Percentiles rank a stretch among this genome's conserved stretches.
phyloP scores from a whole-genome alignment of 2,329 filamentous ascomycete genomes.

The Colletotrichum siamense region DNA sequence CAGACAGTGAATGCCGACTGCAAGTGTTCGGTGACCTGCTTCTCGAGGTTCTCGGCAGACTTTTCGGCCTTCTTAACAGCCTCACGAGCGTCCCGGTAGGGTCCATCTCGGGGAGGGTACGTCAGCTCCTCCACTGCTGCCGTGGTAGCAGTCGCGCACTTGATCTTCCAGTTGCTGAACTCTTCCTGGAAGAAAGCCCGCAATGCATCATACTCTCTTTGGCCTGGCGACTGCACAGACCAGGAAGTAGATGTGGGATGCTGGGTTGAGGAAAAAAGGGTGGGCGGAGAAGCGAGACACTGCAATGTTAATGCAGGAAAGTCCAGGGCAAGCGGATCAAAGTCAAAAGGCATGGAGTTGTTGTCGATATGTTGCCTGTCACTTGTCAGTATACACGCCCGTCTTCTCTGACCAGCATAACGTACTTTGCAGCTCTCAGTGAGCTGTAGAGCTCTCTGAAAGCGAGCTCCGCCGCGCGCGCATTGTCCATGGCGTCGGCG shows the following conservation, averaged over 20 bases:
- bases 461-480: conserved; percentile 82
- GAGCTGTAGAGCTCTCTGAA: conserved; percentile 83
- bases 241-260: conserved; percentile 81
- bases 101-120: conserved; percentile 49
- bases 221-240: conserved; percentile 77
- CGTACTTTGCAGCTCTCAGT: conserved; percentile 82
- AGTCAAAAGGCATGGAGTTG: conserved; percentile 70
- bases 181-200: conserved; percentile 69
- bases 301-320: conserved; percentile 86
- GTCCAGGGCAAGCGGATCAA: conserved; percentile 84
- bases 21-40: conserved; percentile 75
- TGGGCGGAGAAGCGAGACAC: conserved; percentile 80
- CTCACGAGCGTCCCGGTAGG: conserved; percentile 48
- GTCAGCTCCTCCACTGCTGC: conserved; percentile 55
- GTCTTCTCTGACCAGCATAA: conserved; percentile 9
- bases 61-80: conserved; percentile 54
- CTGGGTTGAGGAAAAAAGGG: conserved; percentile 81
- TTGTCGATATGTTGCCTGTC: conserved; percentile 60
- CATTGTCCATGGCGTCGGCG: conserved; percentile 77
- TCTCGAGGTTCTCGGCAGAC: conserved; percentile 66
- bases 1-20: conserved; percentile 80
- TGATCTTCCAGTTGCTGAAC: conserved; percentile 69
- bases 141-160: conserved; percentile 56
- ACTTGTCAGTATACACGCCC: conserved; percentile 2
- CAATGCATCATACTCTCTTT: conserved; percentile 77